Percentiles rank a stretch among this genome's conserved stretches.
These are phyloP conservation scores for Cladophialophora psammophila DNA, from an alignment of 2,329 filamentous ascomycete genomes.

Conservation along the genomic window DNA sequence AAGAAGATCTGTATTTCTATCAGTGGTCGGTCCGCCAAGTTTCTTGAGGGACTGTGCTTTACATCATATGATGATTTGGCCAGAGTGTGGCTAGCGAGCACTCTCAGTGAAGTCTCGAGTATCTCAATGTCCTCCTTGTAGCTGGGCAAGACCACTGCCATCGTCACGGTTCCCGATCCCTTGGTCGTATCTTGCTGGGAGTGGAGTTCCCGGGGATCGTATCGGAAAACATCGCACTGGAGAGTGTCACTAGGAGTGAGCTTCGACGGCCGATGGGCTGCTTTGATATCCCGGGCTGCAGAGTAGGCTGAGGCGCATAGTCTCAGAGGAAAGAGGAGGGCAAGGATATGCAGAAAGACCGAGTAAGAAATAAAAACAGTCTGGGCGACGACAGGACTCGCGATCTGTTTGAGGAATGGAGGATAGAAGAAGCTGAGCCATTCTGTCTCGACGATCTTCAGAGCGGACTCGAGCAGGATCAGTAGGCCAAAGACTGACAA, in stretches of 20 bases:
- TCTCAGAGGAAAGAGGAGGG: constrained; percentile 64
- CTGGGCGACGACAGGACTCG: constrained; percentile 13
- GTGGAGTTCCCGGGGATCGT: constrained; percentile 56
- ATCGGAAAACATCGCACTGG: constrained; percentile 59
- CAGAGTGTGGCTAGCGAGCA: constrained; percentile 71
- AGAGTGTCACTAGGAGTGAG: constrained; percentile 21
- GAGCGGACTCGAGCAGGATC: constrained; percentile 37
- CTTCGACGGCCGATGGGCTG: constrained; percentile 29
- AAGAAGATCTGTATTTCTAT: constrained; percentile 66
- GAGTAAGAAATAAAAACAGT: constrained; percentile 64
- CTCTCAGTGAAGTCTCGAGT: constrained; percentile 71
- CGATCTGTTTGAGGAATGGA: constrained; percentile 27
- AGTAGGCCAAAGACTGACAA: constrained; percentile 38
- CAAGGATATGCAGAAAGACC: constrained; percentile 69
- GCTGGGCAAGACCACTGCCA: constrained; percentile 74
- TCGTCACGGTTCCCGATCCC: constrained; percentile 53
- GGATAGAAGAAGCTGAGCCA: constrained; percentile 29
- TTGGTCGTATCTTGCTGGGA: constrained; percentile 6
- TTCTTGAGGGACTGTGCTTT: constrained; percentile 18
- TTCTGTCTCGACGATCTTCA: constrained; percentile 38
- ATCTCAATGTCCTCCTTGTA: constrained; percentile 77
- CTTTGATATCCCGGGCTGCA: constrained; percentile 43
- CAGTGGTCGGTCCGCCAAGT: constrained; percentile 3
- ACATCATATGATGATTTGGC: constrained; percentile 73
- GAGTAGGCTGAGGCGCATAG: constrained; percentile 57